These are phyloP conservation scores for Trichoderma koningii DNA, from an alignment of 2,329 filamentous ascomycete species.

Conservation along the genomic window DNA sequence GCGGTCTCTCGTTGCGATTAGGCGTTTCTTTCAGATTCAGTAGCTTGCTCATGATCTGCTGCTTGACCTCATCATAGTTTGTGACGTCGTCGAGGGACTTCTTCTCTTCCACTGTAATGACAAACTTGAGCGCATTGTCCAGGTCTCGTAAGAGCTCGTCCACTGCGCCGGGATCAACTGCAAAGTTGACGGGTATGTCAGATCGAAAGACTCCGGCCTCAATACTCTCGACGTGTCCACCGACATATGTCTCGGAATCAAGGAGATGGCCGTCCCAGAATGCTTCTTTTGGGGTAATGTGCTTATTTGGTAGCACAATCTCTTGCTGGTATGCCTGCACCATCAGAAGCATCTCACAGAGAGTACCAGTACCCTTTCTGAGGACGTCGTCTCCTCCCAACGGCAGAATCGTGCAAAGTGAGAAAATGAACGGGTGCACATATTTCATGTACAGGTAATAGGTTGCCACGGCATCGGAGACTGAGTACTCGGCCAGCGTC, in stretches of 20 bases:
- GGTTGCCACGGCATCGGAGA: conserved; percentile 97
- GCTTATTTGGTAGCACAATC: conserved; percentile 95
- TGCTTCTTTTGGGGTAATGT: conserved; percentile 83
- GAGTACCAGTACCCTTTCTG: conserved; percentile 92
- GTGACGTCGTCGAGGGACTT: conserved; percentile 76
- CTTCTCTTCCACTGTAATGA: conserved; percentile 80
- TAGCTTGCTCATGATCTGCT: conserved; percentile 74
- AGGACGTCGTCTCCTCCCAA: conserved; percentile 89
- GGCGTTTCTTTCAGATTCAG: conserved; percentile 76
- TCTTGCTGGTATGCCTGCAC: conserved; percentile 92
- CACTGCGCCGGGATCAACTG: conserved; percentile 82
- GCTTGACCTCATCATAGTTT: conserved; percentile 83
- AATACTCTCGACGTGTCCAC: conserved; percentile 98
- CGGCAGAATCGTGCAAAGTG: conserved; percentile 92
- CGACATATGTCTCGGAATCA: conserved; percentile 97
- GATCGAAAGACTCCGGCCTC: conserved; percentile 96
- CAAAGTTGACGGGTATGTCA: conserved; percentile 93
- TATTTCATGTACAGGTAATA: conserved; percentile 99
- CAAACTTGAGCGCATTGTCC: conserved; percentile 86
- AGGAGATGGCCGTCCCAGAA: conserved; percentile 97
- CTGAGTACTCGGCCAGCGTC: conserved; percentile 94
- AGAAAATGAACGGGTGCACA: conserved; percentile 99
- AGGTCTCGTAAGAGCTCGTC: conserved; percentile 86
- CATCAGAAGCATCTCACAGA: conserved; percentile 99
- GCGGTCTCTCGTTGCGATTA: conserved; percentile 78